phyloP scores from a whole-genome alignment of 176 grass and related monocot genomes.

The Panicum miliaceum region DNA sequence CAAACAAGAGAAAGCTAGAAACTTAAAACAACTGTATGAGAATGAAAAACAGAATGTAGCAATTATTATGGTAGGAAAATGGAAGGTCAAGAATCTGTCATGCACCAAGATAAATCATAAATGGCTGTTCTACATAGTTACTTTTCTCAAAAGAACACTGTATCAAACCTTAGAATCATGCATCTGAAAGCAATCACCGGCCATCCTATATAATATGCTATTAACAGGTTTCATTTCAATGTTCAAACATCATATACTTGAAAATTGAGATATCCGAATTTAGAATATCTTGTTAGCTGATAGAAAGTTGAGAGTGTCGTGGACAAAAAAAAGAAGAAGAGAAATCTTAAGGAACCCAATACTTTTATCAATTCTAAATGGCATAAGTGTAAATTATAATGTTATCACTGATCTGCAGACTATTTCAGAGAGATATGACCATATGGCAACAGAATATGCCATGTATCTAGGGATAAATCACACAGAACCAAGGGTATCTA shows the following conservation, averaged over 20 bases:
- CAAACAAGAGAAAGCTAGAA: background rate
- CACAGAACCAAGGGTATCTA: background rate
- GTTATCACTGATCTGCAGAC: background rate
- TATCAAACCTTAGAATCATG: background rate
- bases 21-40: background rate
- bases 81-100: background rate
- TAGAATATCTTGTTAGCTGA: background rate
- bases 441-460: background rate
- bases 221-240: background rate
- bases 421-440: conserved; percentile 6
- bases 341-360: background rate
- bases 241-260: background rate
- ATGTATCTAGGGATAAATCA: conserved; percentile 6
- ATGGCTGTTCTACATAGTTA: background rate
- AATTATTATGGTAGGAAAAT: conserved; percentile 13
- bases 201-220: background rate
- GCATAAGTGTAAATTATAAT: background rate
- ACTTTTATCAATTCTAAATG: background rate
- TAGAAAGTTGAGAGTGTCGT: background rate
- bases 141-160: background rate
- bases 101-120: conserved; percentile 1
- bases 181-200: background rate
- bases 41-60: background rate
- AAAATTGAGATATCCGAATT: background rate
- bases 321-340: background rate